A percentile compares a stretch with the other conserved stretches of the same genome.
These are phyloP conservation scores for Bruguiera sexangula DNA, from an alignment of 345 rosid genomes.

Conservation along the genomic window DNA sequence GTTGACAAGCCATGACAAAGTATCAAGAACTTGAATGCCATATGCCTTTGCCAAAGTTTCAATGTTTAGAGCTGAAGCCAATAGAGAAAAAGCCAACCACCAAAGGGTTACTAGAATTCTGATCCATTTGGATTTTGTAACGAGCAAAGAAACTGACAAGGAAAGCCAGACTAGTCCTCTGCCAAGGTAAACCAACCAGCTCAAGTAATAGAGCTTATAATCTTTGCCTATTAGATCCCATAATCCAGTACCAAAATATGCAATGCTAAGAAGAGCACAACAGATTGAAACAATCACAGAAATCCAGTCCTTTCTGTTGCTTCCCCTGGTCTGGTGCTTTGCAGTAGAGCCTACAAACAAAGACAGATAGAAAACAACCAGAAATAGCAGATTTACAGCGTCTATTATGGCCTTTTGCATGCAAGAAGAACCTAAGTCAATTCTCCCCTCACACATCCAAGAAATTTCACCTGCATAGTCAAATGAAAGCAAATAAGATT, in stretches of 20 bases:
- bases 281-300: conserved; percentile 36
- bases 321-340: conserved; percentile 9
- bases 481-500: background rate
- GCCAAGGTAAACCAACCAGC: conserved; percentile 37
- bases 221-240: conserved; percentile 28
- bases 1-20: conserved; percentile 46
- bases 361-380: conserved; percentile 49
- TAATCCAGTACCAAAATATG: conserved; percentile 35
- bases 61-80: conserved; percentile 43
- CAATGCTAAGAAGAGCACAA: conserved; percentile 44
- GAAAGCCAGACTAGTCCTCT: conserved; percentile 63
- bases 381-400: conserved; percentile 47
- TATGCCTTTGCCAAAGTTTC: conserved; percentile 30
- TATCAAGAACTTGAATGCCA: conserved; percentile 33
- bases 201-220: conserved; percentile 7
- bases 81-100: conserved; percentile 61
- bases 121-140: conserved; percentile 41
- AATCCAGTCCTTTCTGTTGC: conserved; percentile 41
- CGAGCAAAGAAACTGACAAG: conserved; percentile 55
- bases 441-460: conserved; percentile 49
- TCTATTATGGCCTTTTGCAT: conserved; percentile 54
- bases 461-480: conserved; percentile 43
- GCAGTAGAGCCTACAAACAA: conserved; percentile 34
- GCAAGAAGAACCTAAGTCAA: conserved; percentile 47
- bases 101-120: conserved; percentile 43